A percentile compares a stretch with the other conserved stretches of the same genome.
Conservation (phyloP, 1,284 basidiomycete species). For the Rhodotorula glutinis region DNA sequence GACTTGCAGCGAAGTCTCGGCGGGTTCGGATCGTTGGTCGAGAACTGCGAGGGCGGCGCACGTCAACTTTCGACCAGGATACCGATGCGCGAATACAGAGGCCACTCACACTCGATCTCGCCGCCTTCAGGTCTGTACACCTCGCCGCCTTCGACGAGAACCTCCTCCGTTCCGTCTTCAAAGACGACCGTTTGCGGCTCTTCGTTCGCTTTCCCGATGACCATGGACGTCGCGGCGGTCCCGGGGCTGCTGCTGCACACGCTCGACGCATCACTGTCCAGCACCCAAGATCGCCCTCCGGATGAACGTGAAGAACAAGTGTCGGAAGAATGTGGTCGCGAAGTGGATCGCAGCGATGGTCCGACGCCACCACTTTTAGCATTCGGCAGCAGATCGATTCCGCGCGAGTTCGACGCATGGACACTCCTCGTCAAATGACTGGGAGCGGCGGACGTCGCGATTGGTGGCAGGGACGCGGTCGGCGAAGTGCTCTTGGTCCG, state of each 20-base stretch:
- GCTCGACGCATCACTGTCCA: conserved; percentile 30
- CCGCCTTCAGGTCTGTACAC: conserved; percentile 26
- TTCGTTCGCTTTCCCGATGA: neutral
- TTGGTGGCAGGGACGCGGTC: no score
- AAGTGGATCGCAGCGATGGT: neutral
- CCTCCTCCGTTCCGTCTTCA: conserved; percentile 7
- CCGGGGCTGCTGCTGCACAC: conserved; percentile 13
- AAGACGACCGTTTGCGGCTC: neutral
- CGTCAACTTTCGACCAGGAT: no score
- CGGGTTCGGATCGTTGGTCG: conserved; percentile 37
- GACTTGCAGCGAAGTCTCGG: conserved; percentile 25
- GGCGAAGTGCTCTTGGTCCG: no score
- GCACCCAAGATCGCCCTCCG: conserved; percentile 25
- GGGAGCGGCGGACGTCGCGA: no score
- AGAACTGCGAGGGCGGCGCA: conserved; percentile 17
- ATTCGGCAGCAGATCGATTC: no score
- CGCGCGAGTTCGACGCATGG: no score
- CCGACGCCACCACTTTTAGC: no score
- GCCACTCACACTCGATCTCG: conserved; percentile 27
- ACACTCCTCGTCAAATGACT: no score
- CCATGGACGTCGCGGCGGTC: conserved; percentile 5
- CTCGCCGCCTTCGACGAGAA: conserved; percentile 22
- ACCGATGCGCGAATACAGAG: no score
- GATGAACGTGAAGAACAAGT: conserved; percentile 1
- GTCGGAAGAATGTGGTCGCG: conserved; percentile 1